Base-by-base conservation (phyloP, 176 grass and related monocot species). In the Panicum miliaceum region DNA sequence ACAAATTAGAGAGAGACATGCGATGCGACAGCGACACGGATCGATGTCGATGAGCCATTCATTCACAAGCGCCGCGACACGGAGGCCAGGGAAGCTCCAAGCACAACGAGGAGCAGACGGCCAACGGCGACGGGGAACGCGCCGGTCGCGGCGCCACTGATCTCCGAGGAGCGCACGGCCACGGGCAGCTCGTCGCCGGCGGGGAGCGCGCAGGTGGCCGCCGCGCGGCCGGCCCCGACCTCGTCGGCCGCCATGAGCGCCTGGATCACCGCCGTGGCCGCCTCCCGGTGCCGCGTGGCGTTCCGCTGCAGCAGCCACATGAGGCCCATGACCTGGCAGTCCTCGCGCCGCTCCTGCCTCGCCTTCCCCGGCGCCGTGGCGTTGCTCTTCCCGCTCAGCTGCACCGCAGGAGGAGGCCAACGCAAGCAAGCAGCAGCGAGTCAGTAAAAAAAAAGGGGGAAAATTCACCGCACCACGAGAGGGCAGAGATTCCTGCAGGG, bases 271-370 rank as follows among this genome's bases (percentile, higher is more conserved):
- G 82, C 75, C 3, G 91, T 93, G 51, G 81, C 86, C 3, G 91
- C 71, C 10, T 64, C 65, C 25, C 83, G 77, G 80, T 98, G 85
- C 9, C 58, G 76, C 53, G 83, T 95, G 63, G 89, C 84, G 53
- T 98, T 98, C 68, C 58, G 68, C 34, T 54, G 73, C 62, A 98
- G 91, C 43, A 98, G 91, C 96, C 96, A 98, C 2, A 85, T 95
- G 62, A 98, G 65, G 5, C 93, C 93, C 89, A 93, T 93, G 27
- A 92, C 25, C 79, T 92, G 96, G 77, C 96, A 98, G 58, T 98
- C 95, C 72, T 89, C 79, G 5, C 69, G 92, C 5, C 19, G 26
- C 29, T 36, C 57, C 26, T 78, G 76, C 46, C n/a, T 82, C 7
- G 78, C 47, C 66, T 52, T 77, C 11, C 4, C 63, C 46, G 40